phyloP scores from a whole-genome alignment of 345 rosid species.

The Anastatica hierochuntica region DNA sequence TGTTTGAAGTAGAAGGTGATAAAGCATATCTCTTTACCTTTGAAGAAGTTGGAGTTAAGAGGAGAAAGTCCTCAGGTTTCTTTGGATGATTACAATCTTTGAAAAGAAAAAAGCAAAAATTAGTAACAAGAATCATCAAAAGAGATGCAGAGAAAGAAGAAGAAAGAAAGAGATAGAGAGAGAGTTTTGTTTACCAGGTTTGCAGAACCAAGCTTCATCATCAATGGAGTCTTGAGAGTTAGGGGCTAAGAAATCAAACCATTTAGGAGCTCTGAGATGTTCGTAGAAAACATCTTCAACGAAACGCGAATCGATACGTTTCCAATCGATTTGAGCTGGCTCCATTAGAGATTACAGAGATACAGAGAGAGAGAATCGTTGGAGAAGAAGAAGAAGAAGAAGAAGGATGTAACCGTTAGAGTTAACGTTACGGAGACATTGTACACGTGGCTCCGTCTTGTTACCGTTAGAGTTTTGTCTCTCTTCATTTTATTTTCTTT shows the following conservation, averaged over 20 bases:
- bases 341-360: slow-evolving; percentile 39
- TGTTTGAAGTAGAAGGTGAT: slow-evolving; percentile 26
- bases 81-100: slow-evolving; percentile 84
- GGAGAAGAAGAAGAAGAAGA: too few relatives aligned
- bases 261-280: slow-evolving; percentile 75
- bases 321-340: slow-evolving; percentile 93
- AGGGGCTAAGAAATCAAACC: slow-evolving; percentile 64
- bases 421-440: slow-evolving; percentile 22
- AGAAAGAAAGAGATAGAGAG: not conserved
- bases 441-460: slow-evolving; percentile 18
- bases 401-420: slow-evolving; percentile 31
- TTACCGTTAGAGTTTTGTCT: slow-evolving; percentile 34
- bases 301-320: slow-evolving; percentile 57
- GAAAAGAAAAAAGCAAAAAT: not conserved
- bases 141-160: not conserved
- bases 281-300: slow-evolving; percentile 65
- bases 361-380: not conserved
- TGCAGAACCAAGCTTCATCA: slow-evolving; percentile 79
- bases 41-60: slow-evolving; percentile 36
- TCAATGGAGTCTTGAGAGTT: slow-evolving; percentile 19
- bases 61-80: slow-evolving; percentile 66
- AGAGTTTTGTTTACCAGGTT: slow-evolving; percentile 47
- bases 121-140: not conserved
- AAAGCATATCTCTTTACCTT: slow-evolving; percentile 41
- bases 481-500: slow-evolving; percentile 4